Evolutionary conservation across 164 flowering plant genomes (phyloP).

Genomic region (Malania oleifera): DNA sequence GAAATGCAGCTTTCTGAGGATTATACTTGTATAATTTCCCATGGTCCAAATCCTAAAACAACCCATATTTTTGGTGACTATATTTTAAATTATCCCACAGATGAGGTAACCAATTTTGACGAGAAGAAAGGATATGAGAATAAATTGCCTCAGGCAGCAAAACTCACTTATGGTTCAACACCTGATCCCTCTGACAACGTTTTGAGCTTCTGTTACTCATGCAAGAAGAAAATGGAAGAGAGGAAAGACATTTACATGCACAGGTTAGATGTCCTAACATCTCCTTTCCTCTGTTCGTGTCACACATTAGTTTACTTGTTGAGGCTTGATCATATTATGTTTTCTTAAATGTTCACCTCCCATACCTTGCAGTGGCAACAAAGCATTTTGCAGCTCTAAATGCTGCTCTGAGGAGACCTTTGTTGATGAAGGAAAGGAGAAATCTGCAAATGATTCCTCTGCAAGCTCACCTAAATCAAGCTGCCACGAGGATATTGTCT

Average conservation of each 20-base stretch:
- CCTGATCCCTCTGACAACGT: not conserved
- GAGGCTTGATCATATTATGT: not conserved
- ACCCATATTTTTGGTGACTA: no score
- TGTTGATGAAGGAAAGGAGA: not conserved
- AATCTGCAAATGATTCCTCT: no score
- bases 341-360: not conserved
- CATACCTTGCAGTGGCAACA: not conserved
- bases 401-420: not conserved
- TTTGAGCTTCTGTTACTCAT: not conserved
- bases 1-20: constrained; percentile 1
- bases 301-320: not conserved
- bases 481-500: no score
- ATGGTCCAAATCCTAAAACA: not conserved
- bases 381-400: not conserved
- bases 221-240: not conserved
- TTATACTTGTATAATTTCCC: not conserved
- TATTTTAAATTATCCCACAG: not conserved
- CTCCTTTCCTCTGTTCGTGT: not conserved
- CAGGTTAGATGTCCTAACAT: not conserved
- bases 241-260: not conserved
- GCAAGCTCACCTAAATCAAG: no score
- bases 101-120: not conserved
- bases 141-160: not conserved
- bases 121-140: no score
- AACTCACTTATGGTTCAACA: not conserved